Base-by-base conservation (phyloP, 495 filamentous ascomycete species). In the Annulohypoxylon maeteangense region DNA sequence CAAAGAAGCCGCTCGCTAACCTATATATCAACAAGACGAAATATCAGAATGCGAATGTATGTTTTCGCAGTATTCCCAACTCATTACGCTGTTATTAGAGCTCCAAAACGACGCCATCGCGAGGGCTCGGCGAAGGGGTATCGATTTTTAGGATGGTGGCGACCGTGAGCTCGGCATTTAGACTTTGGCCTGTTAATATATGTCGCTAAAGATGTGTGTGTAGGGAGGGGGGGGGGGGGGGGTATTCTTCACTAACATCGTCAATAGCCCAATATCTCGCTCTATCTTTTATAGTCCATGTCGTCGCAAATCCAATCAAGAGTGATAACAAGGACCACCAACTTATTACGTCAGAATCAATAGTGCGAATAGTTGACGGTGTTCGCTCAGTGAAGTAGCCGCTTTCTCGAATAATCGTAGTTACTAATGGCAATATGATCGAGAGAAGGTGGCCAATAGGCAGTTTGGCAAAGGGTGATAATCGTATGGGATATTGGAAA, bases 231-330 rank as follows among this genome's bases (percentile, higher is more conserved):
- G n/a, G n/a, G n/a, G n/a, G n/a, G n/a, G n/a, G 12, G 12, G 31
- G 27, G 36, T 22, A 38, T 27, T 23, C 32, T 60, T 60, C 22
- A 64, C 67, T 50, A 32, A 67, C 67, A 51, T 59, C 58, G 14
- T 56, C 32, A 6, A 25, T 23, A 14, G 14, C 14, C 44, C 38
- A 38, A 5, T 63, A n/a, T 38, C 4, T 55, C 7, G 29, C 23
- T 11, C 57, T 53, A 36, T 67, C 62, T 29, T 64, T 74, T 5
- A 74, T 27, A 22, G 51, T 51, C 71, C 71, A 74, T n/a, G 71
- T 74, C 25, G 34, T 45, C 18, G 63, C n/a, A 11, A 74, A 71
- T 38, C 71, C 71, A 36, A 71, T 22, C 23, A 67, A 50, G 11
- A 67, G 34, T 3, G 67, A 50, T n/a, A 55, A 16, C 20, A 66